These are phyloP conservation scores for Pleurotus djamor DNA, from an alignment of 768 basidiomycete genomes.

Conservation along the genomic window DNA sequence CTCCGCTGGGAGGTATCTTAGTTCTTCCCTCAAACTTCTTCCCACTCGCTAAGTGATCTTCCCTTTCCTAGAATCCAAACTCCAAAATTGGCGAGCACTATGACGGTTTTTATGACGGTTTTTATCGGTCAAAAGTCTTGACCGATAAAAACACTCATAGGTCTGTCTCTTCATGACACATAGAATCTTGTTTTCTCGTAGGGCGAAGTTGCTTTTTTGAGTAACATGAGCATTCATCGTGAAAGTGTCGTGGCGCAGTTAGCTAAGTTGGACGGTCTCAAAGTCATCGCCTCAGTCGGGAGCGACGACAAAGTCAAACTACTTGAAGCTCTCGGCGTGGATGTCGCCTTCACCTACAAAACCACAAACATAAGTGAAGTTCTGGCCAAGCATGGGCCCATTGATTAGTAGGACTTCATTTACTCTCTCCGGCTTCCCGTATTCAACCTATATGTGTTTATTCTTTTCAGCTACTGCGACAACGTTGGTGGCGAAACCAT, in stretches of 20 bases:
- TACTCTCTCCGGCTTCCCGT: not conserved
- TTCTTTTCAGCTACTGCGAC: constrained; percentile 21
- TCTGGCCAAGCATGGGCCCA: constrained; percentile 50
- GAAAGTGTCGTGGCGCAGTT: constrained; percentile 46
- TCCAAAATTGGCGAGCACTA: constrained; percentile 38
- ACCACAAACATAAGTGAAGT: constrained; percentile 48
- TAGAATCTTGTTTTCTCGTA: constrained; percentile 7
- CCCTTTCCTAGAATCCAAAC: constrained; percentile 18
- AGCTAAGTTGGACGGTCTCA: constrained; percentile 49
- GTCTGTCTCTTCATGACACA: not conserved
- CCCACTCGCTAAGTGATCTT: not conserved
- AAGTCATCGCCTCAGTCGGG: constrained; percentile 72
- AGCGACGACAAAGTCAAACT: constrained; percentile 72
- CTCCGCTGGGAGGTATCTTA: constrained; percentile 26
- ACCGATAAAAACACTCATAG: not conserved
- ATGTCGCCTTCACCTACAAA: constrained; percentile 77
- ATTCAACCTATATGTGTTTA: no score
- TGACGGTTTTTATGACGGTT: constrained; percentile 20
- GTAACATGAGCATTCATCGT: not conserved
- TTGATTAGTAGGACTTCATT: constrained; percentile 32
- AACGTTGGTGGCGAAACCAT: constrained; percentile 48
- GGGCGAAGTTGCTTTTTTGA: constrained; percentile 41
- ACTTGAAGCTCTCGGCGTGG: constrained; percentile 59
- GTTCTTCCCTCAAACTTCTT: not conserved
- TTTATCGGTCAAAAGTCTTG: constrained; percentile 17